These are phyloP conservation scores for Tetrahymena thermophila DNA, from an alignment of 73 alveolate genomes.

Conservation along the genomic window DNA sequence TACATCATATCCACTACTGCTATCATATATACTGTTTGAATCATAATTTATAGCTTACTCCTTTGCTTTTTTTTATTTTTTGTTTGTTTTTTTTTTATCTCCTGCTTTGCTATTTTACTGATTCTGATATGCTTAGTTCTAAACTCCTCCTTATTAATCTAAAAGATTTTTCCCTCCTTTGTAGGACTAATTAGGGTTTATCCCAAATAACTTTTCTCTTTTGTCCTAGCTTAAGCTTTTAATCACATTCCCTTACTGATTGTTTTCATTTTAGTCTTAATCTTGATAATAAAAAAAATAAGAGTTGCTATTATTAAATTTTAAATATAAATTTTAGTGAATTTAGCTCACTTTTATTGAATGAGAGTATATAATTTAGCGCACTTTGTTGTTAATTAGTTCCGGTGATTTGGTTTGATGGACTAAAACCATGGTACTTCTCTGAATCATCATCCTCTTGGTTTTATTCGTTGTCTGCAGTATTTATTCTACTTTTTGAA, in stretches of 20 bases:
- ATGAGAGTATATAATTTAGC: not conserved
- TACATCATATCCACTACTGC: not conserved
- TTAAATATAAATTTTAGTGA: not conserved
- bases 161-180: not conserved
- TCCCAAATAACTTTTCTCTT: not conserved
- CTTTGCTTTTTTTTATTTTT: not conserved
- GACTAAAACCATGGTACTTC: not conserved
- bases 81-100: not conserved
- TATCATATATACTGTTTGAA: not conserved
- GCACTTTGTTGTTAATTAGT: not conserved
- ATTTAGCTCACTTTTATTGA: not conserved
- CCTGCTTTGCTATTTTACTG: not conserved
- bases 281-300: not conserved
- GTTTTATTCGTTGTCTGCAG: not conserved
- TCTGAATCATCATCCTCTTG: not conserved
- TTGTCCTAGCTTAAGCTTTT: not conserved
- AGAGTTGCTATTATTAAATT: not conserved
- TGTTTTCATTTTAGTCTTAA: not conserved
- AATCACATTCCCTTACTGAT: not conserved
- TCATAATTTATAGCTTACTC: not conserved
- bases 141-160: not conserved
- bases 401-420: not conserved
- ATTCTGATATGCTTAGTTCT: not conserved
- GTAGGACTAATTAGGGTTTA: not conserved
- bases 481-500: not conserved